phyloP scores from a whole-genome alignment of 768 basidiomycete genomes.

The Leucocoprinus birnbaumii region DNA sequence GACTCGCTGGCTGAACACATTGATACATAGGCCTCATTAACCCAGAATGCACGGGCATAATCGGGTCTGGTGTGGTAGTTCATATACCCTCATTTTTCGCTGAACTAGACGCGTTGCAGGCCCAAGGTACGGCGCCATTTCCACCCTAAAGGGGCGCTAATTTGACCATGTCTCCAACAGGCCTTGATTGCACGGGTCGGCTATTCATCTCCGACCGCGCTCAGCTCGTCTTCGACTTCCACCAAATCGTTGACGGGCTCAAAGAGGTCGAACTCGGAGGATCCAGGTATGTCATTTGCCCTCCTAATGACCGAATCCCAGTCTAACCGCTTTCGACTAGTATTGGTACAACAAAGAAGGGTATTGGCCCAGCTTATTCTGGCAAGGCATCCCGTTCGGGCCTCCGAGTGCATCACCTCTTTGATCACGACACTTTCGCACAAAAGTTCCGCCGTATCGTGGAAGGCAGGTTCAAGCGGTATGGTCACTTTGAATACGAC shows the following conservation, averaged over 20 bases:
- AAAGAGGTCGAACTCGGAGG: conserved; percentile 98
- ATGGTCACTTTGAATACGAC: conserved; percentile 97
- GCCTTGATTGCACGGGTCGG: conserved; percentile 80
- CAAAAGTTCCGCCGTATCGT: conserved; percentile 93
- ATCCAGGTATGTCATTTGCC: conserved; percentile 47
- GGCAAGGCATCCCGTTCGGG: conserved; percentile 96
- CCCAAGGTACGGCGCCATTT: conserved; percentile 57
- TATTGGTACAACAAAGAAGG: conserved; percentile 97
- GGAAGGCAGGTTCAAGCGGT: conserved; percentile 96
- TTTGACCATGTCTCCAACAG: conserved; percentile 21
- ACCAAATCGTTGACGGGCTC: conserved; percentile 98
- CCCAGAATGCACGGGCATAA: conserved; percentile 77
- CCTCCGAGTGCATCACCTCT: conserved; percentile 93
- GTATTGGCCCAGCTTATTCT: conserved; percentile 98
- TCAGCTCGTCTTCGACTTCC: conserved; percentile 97
- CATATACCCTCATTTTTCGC: conserved; percentile 94
- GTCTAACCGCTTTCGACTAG: conserved; percentile 32
- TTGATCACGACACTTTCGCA: conserved; percentile 82
- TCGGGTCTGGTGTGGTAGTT: conserved; percentile 95
- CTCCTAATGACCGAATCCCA: not conserved
- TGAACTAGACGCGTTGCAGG: conserved; percentile 83
- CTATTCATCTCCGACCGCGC: conserved; percentile 95
- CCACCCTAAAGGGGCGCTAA: not conserved
- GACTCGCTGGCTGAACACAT: not conserved
- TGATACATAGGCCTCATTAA: conserved; percentile 71